Evolutionary conservation across 495 filamentous ascomycete species (phyloP), one percentile per base, ranked within the genome.

Genomic region (Aspergillus indologenus): DNA sequence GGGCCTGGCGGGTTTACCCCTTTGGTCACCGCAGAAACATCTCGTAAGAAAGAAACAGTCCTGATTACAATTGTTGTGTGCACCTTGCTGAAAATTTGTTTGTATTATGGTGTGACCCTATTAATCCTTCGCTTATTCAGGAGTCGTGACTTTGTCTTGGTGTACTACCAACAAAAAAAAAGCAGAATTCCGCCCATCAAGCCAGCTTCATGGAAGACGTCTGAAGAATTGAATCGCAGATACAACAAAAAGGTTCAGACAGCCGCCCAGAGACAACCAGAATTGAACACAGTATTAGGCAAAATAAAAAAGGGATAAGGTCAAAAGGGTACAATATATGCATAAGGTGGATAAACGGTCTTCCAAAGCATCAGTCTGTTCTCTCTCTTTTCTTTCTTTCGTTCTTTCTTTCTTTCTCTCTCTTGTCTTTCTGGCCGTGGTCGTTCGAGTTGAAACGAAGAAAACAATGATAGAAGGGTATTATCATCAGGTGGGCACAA

Each of bases 381-480:
- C 20, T 22, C 1, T 48, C 1, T 14, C 5, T 15, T 29, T 29
- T 5, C 6, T 1, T 56, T 49, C n/a, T n/a, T n/a, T n/a, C n/a
- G n/a, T n/a, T n/a, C n/a, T n/a, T n/a, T n/a, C n/a, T n/a, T n/a
- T n/a, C n/a, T n/a, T n/a, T n/a, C n/a, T n/a, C n/a, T n/a, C n/a
- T n/a, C n/a, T 57, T 47, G 44, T 56, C 54, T 56, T 48, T 22
- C 53, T 45, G 23, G 19, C 54, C 54, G 21, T 34, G 34, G 12
- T 40, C 34, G 44, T 31, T 3, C 22, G 29, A 51, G 18, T 40
- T 11, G 34, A 29, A 29, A 9, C 12, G 34, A 14, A 40, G 12
- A 40, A 40, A 2, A 40, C 12, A 7, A 40, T 40, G 4, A 29
- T 29, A 3, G 9, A 9, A 11, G 34, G 34, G 34, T 40, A 40